These are phyloP conservation scores for Bruguiera sexangula DNA, from an alignment of 345 rosid genomes.

Conservation along the genomic window DNA sequence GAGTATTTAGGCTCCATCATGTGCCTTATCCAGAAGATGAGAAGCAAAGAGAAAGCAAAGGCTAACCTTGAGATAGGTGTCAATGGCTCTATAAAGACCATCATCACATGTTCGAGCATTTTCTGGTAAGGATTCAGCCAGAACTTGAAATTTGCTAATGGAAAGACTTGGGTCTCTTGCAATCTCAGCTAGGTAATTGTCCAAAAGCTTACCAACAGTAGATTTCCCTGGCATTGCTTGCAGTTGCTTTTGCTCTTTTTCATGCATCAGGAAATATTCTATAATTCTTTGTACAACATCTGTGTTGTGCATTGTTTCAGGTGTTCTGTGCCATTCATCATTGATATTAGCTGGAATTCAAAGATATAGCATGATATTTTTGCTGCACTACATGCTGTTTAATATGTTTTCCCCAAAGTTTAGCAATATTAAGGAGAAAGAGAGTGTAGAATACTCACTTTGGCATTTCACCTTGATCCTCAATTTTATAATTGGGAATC, in stretches of 20 bases:
- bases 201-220: slow-evolving; percentile 67
- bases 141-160: slow-evolving; percentile 71
- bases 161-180: slow-evolving; percentile 76
- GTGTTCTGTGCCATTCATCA: slow-evolving; percentile 41
- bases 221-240: slow-evolving; percentile 44
- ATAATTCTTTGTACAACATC: slow-evolving; percentile 71
- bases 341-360: slow-evolving; percentile 9
- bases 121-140: slow-evolving; percentile 72
- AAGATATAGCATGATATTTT: background rate
- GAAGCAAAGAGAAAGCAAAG: slow-evolving; percentile 7
- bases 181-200: slow-evolving; percentile 70
- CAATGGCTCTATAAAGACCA: slow-evolving; percentile 89
- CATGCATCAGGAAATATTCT: slow-evolving; percentile 80
- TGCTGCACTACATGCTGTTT: background rate
- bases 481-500: slow-evolving; percentile 61
- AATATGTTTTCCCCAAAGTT: slow-evolving; percentile 4
- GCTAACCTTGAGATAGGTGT: slow-evolving; percentile 79
- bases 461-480: slow-evolving; percentile 43
- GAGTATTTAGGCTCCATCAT: background rate
- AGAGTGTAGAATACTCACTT: slow-evolving; percentile 44
- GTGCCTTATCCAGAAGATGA: background rate
- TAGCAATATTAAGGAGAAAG: slow-evolving; percentile 10
- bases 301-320: slow-evolving; percentile 60
- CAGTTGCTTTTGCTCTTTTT: slow-evolving; percentile 57
- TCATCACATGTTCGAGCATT: slow-evolving; percentile 68